These are phyloP conservation scores for Calonectria pseudoturangicola DNA, from an alignment of 2,329 filamentous ascomycete genomes.

Conservation along the genomic window DNA sequence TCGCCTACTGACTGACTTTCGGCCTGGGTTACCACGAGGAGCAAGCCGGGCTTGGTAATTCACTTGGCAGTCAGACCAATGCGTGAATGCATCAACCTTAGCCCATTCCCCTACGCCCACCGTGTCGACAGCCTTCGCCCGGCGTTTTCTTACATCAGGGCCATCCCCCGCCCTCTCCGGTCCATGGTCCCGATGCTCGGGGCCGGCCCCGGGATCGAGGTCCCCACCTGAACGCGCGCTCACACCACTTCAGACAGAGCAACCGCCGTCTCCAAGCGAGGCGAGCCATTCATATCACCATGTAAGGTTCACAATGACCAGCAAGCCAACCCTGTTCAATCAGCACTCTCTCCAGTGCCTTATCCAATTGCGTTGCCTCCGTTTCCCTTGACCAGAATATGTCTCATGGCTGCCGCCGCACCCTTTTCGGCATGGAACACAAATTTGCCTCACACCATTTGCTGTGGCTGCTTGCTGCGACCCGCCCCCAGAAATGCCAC, in stretches of 20 bases:
- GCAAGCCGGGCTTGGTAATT: conserved; percentile 28
- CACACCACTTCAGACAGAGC: background rate
- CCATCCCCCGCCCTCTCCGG: conserved; percentile 43
- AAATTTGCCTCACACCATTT: conserved; percentile 40
- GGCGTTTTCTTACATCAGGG: conserved; percentile 13
- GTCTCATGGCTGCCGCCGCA: conserved; percentile 48
- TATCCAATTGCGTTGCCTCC: conserved; percentile 41
- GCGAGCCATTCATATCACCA: conserved; percentile 21
- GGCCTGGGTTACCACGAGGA: conserved; percentile 27
- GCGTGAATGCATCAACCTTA: conserved; percentile 11
- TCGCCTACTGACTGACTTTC: conserved; percentile 21
- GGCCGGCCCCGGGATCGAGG: conserved; percentile 44
- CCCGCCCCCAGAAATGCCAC: conserved; percentile 34
- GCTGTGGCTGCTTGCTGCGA: conserved; percentile 26
- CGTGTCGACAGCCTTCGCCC: conserved; percentile 14
- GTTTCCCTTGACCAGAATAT: conserved; percentile 48
- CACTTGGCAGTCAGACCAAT: conserved; percentile 18
- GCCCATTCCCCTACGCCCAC: conserved; percentile 25
- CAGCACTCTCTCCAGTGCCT: conserved; percentile 27
- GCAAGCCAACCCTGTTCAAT: conserved; percentile 35
- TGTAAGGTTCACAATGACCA: conserved; percentile 22
- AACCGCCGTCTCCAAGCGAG: background rate
- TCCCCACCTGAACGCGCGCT: conserved; percentile 36
- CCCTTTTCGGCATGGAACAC: conserved; percentile 29
- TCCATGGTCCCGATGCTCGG: conserved; percentile 42